Evolutionary conservation across 1,139 yeast species (phyloP).

Genomic region (Suhomyces kunorum): DNA sequence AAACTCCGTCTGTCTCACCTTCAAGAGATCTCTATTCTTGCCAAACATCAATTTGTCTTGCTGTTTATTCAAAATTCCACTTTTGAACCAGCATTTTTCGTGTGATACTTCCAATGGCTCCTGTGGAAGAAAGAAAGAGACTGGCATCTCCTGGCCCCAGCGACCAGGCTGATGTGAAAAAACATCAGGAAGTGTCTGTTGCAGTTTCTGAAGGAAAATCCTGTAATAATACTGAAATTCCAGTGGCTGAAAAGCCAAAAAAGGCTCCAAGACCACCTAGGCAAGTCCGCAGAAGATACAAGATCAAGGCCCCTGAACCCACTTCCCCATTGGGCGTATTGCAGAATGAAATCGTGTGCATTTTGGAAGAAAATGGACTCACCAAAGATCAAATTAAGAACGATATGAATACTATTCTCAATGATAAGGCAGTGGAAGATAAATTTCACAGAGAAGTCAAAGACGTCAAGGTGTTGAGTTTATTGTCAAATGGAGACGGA

Average conservation of each 20-base stretch:
- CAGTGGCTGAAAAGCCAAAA: not conserved
- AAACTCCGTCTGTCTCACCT: no score
- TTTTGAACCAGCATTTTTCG: not conserved
- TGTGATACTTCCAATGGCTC: conserved; percentile 7
- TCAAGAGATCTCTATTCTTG: no score
- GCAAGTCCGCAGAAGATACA: conserved; percentile 43
- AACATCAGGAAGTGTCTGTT: conserved; percentile 8
- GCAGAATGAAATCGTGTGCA: conserved; percentile 66
- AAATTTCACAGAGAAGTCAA: conserved; percentile 61
- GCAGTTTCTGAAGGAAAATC: not conserved
- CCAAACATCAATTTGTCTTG: no score
- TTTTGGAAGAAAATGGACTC: conserved; percentile 48
- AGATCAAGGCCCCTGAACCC: conserved; percentile 64
- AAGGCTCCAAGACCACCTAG: conserved; percentile 18
- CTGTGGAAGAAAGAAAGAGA: conserved; percentile 18
- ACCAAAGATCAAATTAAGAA: conserved; percentile 52
- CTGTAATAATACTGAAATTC: not conserved
- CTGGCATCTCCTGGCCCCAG: conserved; percentile 11
- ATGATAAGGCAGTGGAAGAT: conserved; percentile 52
- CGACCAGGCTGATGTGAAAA: conserved; percentile 9
- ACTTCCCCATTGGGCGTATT: conserved; percentile 84
- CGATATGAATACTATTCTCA: conserved; percentile 65
- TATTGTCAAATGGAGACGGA: conserved; percentile 83
- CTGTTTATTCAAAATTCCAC: not conserved
- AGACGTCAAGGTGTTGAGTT: conserved; percentile 56